Percentiles rank a stretch among this genome's conserved stretches.
phyloP scores from a whole-genome alignment of 2,329 filamentous ascomycete genomes.

The Paecilomyces formosus region DNA sequence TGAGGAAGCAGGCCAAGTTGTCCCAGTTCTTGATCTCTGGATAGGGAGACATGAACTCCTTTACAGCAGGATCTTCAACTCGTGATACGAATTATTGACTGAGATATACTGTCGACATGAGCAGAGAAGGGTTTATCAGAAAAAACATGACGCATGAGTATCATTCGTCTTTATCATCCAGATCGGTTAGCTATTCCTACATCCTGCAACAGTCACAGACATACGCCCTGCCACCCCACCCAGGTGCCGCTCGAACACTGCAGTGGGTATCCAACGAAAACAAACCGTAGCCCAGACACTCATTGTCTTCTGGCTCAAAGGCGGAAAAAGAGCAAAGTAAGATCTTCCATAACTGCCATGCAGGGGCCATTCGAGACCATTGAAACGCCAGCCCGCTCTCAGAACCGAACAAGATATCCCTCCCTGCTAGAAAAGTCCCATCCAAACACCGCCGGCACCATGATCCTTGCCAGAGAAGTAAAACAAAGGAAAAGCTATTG shows the following conservation, averaged over 20 bases:
- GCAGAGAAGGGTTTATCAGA: neutral
- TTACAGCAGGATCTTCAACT: slow-evolving; percentile 63
- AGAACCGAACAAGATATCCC: slow-evolving; percentile 8
- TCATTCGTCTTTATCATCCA: slow-evolving; percentile 16
- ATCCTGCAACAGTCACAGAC: slow-evolving; percentile 14
- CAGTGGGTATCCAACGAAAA: slow-evolving; percentile 23
- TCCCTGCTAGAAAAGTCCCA: slow-evolving; percentile 23
- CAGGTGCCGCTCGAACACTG: slow-evolving; percentile 15
- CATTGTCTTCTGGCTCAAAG: slow-evolving; percentile 6
- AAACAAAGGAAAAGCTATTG: slow-evolving; percentile 19
- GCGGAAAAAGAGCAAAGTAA: slow-evolving; percentile 11
- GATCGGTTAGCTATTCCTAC: slow-evolving; percentile 24
- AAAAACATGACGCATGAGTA: slow-evolving; percentile 12
- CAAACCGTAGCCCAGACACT: slow-evolving; percentile 9
- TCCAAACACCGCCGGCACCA: slow-evolving; percentile 27
- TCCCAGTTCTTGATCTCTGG: slow-evolving; percentile 59
- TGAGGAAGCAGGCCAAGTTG: slow-evolving; percentile 52
- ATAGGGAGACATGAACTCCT: slow-evolving; percentile 58
- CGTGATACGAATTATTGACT: slow-evolving; percentile 29
- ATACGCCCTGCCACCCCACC: slow-evolving; percentile 11
- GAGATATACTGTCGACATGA: neutral
- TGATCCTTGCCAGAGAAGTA: slow-evolving; percentile 19
- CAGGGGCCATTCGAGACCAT: neutral
- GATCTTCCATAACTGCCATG: slow-evolving; percentile 5
- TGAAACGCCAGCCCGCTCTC: slow-evolving; percentile 24